Evolutionary conservation across 2,329 filamentous ascomycete genomes (phyloP), one percentile per base, ranked within the genome.

Genomic region (Claviceps sp.): DNA sequence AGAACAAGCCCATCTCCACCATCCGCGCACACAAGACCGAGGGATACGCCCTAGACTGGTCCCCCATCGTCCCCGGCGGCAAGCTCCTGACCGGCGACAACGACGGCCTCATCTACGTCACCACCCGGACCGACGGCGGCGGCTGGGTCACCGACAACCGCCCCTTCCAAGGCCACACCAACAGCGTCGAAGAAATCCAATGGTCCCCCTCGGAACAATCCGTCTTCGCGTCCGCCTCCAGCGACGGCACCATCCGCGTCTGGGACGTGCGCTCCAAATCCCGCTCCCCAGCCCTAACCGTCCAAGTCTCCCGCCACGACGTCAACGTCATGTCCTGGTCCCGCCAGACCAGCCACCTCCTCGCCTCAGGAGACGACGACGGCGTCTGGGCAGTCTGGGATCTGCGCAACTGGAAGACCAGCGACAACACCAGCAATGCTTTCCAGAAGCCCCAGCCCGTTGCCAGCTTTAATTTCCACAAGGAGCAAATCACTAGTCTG

Each of bases 281-380:
- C 58, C 84, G 87, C 57, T 86, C 85, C 64, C 82, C 89, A n/a
- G 90, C 89, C 45, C 79, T 98, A 55, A 88, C 85, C 52, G 85
- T 97, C 53, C 81, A 88, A 64, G 84, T 93, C 58, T 93, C 86
- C 64, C 75, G 81, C 52, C 82, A 83, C 48, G 93, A 98, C 63
- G 88, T 97, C 63, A 98, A 98, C 65, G 93, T 98, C 55, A 85
- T 97, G 71, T 93, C 86, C 55, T 98, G 93, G 93, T 95, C 89
- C 40, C 80, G 79, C 45, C 84, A 90, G 69, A 95, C 90, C 1
- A 81, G 83, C 22, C 89, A 97, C 67, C 79, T 98, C 38, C 81
- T 98, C 38, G 91, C 91, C 1, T 89, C 90, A 0, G 93, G 93
- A 45, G 89, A 87, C 56, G 93, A 98, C 63, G 88, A 96, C 64